Conservation (phyloP, 192 early-diverging fungal genomes). For the Backusella psychrophila region DNA sequence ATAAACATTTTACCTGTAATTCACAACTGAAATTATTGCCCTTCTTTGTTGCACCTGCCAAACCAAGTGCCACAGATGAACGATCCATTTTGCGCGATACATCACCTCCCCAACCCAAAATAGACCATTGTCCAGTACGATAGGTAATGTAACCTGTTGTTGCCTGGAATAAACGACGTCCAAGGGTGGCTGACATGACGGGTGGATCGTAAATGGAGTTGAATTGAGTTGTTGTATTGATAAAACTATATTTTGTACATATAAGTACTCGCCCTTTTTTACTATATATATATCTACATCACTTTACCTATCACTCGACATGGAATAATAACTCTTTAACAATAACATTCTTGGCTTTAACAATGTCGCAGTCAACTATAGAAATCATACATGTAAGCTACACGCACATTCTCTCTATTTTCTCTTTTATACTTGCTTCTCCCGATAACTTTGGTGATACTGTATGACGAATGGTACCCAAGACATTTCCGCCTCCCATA, state of each 20-base stretch:
- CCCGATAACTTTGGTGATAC: conserved; percentile 67
- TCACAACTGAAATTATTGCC: conserved; percentile 43
- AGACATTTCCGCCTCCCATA: conserved; percentile 73
- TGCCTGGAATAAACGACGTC: conserved; percentile 57
- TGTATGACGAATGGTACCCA: conserved; percentile 76
- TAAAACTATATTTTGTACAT: conserved; percentile 52
- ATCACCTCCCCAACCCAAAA: conserved; percentile 62
- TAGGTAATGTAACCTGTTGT: conserved; percentile 77
- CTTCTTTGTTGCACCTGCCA: conserved; percentile 44
- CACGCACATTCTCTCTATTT: not conserved
- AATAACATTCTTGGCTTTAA: conserved; percentile 30
- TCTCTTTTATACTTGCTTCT: conserved; percentile 51
- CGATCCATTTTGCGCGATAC: conserved; percentile 22
- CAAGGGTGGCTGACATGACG: conserved; percentile 55
- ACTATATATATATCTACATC: not conserved
- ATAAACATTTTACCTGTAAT: conserved; percentile 37
- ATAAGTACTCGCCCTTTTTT: not conserved
- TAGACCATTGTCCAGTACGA: conserved; percentile 70
- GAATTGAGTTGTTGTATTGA: conserved; percentile 56
- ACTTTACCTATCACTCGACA: conserved; percentile 23
- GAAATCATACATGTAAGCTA: not conserved
- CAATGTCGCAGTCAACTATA: conserved; percentile 21
- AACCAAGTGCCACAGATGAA: conserved; percentile 51
- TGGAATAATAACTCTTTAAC: conserved; percentile 27
- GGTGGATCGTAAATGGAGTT: conserved; percentile 65